Base-by-base conservation (phyloP, 2,329 filamentous ascomycete species). In the Trichoderma atroviride region DNA sequence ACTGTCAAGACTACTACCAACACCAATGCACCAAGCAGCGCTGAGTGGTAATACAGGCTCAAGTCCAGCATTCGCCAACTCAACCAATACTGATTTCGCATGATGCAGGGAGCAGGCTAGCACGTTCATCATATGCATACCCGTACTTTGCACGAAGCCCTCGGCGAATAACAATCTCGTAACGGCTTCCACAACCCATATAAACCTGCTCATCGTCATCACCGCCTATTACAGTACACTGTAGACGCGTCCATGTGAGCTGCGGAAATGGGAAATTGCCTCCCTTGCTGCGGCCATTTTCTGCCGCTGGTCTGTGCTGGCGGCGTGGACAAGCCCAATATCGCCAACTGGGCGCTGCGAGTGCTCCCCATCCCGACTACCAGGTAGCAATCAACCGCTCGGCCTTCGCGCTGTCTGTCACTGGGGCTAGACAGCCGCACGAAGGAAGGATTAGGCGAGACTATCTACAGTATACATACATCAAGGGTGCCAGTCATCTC, bases 351-450 rank as follows among this genome's bases (percentile, higher is more conserved):
- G 37, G 37, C 24, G 43, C 55, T 57, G 53, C 31, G 37, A 66
- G 63, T 35, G 22, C 37, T 31, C 63, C 63, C 63, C 63, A 53
- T 66, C 57, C 63, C 52, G 63, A 37, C 63, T 66, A 66, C 63
- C 63, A 58, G 63, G 63, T 33, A 35, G 33, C 33, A 35, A 65
- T 31, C 62, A 50, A 37, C 53, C 56, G 13, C 61, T 67, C 40
- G 40, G 37, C n/a, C 33, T 19, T 67, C 31, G 55, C 63, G 50
- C 55, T 57, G 55, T 52, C 43, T 22, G n/a, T 52, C 63, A 58
- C 33, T 35, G 5, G 13, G 11, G 35, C 19, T 43, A 65, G 33
- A 56, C 22, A 27, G 63, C 37, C 27, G 7, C 27, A 35, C 33
- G 33, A 35, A 35, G 33, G 53, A 52, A 35, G 19, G 29, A 22